A percentile compares a stretch with the other conserved stretches of the same genome.
Evolutionary conservation across 768 basidiomycete species (phyloP).

Genomic region (Boletus insuetus): DNA sequence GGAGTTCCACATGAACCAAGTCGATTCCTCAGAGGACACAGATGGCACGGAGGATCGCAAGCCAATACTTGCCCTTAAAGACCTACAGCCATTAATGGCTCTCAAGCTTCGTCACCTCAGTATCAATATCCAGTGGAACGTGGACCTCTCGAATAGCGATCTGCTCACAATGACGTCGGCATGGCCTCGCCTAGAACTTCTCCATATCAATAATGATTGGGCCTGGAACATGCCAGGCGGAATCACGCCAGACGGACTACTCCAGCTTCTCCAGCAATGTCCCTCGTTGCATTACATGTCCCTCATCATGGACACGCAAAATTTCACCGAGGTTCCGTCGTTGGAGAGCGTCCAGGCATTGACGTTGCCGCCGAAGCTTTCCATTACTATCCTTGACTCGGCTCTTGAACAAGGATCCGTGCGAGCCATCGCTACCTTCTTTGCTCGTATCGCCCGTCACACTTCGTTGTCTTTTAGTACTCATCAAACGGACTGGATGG

Average conservation of each 20-base stretch:
- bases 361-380: neutral
- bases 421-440: neutral
- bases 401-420: neutral
- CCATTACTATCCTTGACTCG: neutral
- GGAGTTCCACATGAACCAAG: neutral
- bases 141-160: neutral
- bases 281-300: neutral
- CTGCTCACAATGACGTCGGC: neutral
- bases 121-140: neutral
- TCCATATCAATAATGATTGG: slow-evolving; percentile 1
- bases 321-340: neutral
- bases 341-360: neutral
- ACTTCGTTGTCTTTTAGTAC: neutral
- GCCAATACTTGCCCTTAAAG: neutral
- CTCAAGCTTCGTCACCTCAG: neutral
- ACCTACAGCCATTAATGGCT: neutral
- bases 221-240: slow-evolving; percentile 2
- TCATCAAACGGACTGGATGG: neutral
- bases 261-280: neutral
- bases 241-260: neutral
- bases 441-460: neutral
- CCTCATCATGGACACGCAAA: neutral
- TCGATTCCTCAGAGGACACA: neutral
- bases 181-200: slow-evolving; percentile 4
- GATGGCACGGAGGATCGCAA: no score